These are phyloP conservation scores for Chamaecrista fasciculata DNA, from an alignment of 306 rosid genomes.

Conservation along the genomic window DNA sequence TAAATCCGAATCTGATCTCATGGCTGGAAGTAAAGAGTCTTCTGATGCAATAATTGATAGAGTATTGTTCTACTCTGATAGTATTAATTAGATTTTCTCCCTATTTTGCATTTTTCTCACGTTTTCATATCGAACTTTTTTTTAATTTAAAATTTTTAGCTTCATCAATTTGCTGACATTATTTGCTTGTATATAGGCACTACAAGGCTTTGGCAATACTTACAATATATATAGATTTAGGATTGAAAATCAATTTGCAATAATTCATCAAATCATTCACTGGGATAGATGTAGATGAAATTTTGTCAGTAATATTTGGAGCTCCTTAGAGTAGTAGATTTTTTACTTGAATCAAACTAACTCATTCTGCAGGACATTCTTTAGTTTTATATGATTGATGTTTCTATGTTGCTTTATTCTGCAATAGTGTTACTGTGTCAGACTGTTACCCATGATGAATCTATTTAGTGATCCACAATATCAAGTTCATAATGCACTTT, in stretches of 20 bases:
- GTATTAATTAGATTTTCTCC: slow-evolving; percentile 17
- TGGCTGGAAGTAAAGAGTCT: slow-evolving; percentile 47
- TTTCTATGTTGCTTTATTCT: not conserved
- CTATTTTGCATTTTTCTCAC: slow-evolving; percentile 20
- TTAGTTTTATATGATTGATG: not conserved
- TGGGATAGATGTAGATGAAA: not conserved
- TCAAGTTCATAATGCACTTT: not conserved
- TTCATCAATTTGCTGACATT: slow-evolving; percentile 12
- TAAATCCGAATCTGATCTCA: slow-evolving; percentile 44
- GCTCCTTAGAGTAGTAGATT: no score
- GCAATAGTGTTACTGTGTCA: no score
- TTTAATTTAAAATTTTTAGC: no score
- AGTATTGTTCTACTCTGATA: slow-evolving; percentile 30
- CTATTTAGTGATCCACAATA: not conserved
- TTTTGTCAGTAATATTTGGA: not conserved
- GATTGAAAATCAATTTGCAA: not conserved
- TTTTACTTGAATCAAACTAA: not conserved
- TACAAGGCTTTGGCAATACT: not conserved
- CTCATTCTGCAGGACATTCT: not conserved
- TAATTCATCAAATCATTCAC: not conserved
- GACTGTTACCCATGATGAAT: not conserved
- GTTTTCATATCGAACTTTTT: slow-evolving; percentile 7
- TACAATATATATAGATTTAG: no score
- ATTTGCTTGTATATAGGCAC: slow-evolving; percentile 16
- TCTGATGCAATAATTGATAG: slow-evolving; percentile 40